Base-by-base conservation (phyloP, 192 early-diverging fungal species). In the Dispira simplex region DNA sequence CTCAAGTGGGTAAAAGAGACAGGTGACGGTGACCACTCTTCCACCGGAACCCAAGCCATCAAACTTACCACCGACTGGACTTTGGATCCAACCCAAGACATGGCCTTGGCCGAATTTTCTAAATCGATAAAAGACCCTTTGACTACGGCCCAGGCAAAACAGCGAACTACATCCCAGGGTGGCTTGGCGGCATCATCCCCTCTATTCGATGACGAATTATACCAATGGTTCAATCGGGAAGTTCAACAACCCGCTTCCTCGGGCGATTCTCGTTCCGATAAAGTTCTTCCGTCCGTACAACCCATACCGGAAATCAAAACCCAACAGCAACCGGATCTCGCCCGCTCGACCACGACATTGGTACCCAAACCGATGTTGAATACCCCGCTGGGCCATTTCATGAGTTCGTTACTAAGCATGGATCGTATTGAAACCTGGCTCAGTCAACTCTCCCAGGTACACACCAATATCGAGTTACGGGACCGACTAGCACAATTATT, bases 81-180 rank as follows among this genome's bases (percentile, higher is more conserved):
- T n/a, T 11, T 18, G 4, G 59, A 45, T 18, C 46, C 59, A 6
- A 44, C n/a, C 11, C 44, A 62, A 16, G 59, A 62, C 18, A 16
- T 62, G 12, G 59, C 43, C n/a, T 18, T 62, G 44, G 59, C 44
- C n/a, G 59, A 62, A 20, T 62, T 62, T 45, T 44, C 59, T 43
- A 16, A 62, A 13, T 21, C n/a, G 6, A 21, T 62, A 20, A 20
- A 39, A 12, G 59, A 44, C 21, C 54, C 13, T 28, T 16, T 51
- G 48, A 23, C 48, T 16, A 23, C 48, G 9, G 48, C 48, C 18
- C 16, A 16, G 21, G 21, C 48, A 16, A 23, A 23, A 51, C 3
- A 23, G 4, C 16, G 48, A 51, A 20, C 48, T 16, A 8, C 21
- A 23, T 20, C 48, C 1, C 16, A 28, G 16, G 13, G 25, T 12